Conservation (phyloP, 148 eudicot genomes). For the Spergularia bocconei region DNA sequence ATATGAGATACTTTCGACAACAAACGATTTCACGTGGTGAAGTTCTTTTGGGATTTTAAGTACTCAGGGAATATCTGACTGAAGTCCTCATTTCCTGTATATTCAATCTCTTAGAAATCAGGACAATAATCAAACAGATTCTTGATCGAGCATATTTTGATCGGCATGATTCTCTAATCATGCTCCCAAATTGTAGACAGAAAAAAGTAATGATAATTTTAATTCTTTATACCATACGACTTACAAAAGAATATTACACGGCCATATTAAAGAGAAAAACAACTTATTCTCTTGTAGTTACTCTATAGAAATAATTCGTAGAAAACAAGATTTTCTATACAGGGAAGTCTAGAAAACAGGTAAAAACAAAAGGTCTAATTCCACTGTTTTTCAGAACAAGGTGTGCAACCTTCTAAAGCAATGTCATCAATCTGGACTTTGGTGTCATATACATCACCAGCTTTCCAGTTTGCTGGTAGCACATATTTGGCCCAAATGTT, state of each 20-base stretch:
- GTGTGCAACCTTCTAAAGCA: conserved; percentile 57
- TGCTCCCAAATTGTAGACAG: neutral
- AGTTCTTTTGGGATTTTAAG: too few relatives aligned
- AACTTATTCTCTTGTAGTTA: too few relatives aligned
- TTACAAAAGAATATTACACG: neutral
- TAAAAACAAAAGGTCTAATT: neutral
- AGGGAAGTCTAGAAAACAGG: neutral
- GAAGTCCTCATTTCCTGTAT: too few relatives aligned
- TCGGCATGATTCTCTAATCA: conserved; percentile 12
- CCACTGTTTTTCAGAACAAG: conserved; percentile 39
- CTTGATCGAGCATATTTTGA: neutral
- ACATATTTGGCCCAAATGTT: conserved; percentile 53
- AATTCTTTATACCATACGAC: neutral
- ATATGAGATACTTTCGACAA: too few relatives aligned
- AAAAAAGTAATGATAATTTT: neutral
- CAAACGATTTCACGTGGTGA: too few relatives aligned
- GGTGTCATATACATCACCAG: conserved; percentile 44
- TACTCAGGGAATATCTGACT: too few relatives aligned
- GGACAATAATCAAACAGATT: neutral
- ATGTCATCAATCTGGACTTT: conserved; percentile 51
- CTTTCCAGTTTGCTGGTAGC: conserved; percentile 66
- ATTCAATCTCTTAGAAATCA: neutral
- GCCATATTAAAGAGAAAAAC: neutral
- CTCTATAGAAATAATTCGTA: neutral
- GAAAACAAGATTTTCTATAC: conserved; percentile 1